These are phyloP conservation scores for Leptomonas pyrrhocoris DNA, from an alignment of 208 protist genomes.

Conservation along the genomic window DNA sequence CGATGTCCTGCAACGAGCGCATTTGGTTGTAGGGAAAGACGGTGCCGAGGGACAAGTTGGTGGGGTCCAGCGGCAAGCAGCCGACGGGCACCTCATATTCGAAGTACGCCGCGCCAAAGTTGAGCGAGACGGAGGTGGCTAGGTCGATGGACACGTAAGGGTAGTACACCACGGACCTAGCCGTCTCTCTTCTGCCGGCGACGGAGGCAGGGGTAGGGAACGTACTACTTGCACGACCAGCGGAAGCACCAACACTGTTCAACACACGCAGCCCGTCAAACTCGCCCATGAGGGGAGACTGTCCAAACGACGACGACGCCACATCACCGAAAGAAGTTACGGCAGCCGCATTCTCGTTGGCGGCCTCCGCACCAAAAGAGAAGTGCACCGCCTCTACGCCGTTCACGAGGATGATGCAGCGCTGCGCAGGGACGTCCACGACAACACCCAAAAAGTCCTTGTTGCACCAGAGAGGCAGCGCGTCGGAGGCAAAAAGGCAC, in stretches of 20 bases:
- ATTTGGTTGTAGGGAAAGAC: conserved; percentile 90
- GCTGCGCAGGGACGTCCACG: conserved; percentile 60
- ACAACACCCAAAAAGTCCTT: conserved; percentile 87
- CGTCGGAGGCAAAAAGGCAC: conserved; percentile 11
- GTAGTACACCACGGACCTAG: conserved; percentile 46
- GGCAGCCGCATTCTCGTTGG: conserved; percentile 22
- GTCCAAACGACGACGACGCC: conserved; percentile 4
- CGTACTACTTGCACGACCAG: neutral
- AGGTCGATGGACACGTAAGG: conserved; percentile 77
- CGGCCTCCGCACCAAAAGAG: conserved; percentile 46
- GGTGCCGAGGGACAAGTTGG: conserved; percentile 72
- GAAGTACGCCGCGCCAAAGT: conserved; percentile 89
- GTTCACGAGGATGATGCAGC: conserved; percentile 77
- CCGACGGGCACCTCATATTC: conserved; percentile 75
- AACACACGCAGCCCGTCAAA: neutral
- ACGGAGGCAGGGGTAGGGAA: neutral
- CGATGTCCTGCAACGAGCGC: conserved; percentile 85
- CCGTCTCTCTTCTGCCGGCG: conserved; percentile 5
- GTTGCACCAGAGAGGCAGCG: conserved; percentile 51
- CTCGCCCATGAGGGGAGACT: conserved; percentile 9
- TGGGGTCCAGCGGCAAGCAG: conserved; percentile 84
- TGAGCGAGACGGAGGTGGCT: conserved; percentile 72
- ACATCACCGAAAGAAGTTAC: conserved; percentile 19
- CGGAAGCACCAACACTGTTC: neutral
- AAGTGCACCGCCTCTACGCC: conserved; percentile 55